Conservation (phyloP, 2,329 filamentous ascomycete species). For the Aspergillus sp. region DNA sequence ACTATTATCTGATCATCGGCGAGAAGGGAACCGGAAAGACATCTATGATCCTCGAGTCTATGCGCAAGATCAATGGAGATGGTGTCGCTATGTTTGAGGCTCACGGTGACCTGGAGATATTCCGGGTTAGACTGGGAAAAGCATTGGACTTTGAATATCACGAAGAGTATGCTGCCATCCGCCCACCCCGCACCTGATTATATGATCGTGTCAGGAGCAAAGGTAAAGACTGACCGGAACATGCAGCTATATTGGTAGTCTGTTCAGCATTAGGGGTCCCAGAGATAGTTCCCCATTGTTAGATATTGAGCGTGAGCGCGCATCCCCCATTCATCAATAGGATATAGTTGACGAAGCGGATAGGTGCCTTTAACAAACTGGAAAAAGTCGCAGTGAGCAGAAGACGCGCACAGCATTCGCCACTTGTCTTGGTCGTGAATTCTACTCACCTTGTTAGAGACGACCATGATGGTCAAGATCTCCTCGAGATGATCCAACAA, state of each 20-base stretch:
- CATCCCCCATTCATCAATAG: too few relatives aligned
- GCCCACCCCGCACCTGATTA: not conserved
- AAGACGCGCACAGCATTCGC: slow-evolving; percentile 55
- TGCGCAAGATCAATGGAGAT: slow-evolving; percentile 85
- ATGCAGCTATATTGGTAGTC: slow-evolving; percentile 64
- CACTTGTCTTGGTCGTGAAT: slow-evolving; percentile 90
- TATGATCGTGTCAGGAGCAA: slow-evolving; percentile 6
- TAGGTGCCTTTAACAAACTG: slow-evolving; percentile 79
- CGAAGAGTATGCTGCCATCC: slow-evolving; percentile 63
- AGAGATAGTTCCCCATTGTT: slow-evolving; percentile 85
- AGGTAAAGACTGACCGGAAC: not conserved
- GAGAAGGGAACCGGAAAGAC: slow-evolving; percentile 97
- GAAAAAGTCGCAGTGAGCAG: slow-evolving; percentile 79
- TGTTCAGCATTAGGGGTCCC: slow-evolving; percentile 90
- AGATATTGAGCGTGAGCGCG: slow-evolving; percentile 68
- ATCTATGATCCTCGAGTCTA: slow-evolving; percentile 91
- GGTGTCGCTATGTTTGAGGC: slow-evolving; percentile 94
- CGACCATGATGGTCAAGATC: slow-evolving; percentile 84
- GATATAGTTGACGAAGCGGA: too few relatives aligned
- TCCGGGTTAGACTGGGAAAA: slow-evolving; percentile 85
- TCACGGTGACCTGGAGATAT: slow-evolving; percentile 90
- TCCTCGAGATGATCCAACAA: slow-evolving; percentile 92
- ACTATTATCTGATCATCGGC: slow-evolving; percentile 86
- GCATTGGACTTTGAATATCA: slow-evolving; percentile 94
- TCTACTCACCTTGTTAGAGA: slow-evolving; percentile 86